A percentile compares a stretch with the other conserved stretches of the same genome.
Evolutionary conservation across 441 rosid species (phyloP).

Genomic region (Eruca vesicaria): DNA sequence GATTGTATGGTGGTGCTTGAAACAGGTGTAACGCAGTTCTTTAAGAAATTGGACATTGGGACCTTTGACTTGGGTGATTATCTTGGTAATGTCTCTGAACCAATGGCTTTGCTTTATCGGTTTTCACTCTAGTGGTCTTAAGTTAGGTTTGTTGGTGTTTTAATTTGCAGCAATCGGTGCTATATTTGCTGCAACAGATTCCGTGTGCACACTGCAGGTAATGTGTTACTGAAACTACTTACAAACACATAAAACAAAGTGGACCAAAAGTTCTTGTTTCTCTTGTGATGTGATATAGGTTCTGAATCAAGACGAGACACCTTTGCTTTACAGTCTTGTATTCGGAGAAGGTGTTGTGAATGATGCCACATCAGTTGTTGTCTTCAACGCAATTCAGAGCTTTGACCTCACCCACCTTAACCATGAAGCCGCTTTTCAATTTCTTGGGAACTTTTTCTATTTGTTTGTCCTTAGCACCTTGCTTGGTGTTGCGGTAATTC

Average conservation of each 20-base stretch:
- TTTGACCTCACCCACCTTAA: slow-evolving; percentile 53
- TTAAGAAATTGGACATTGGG: slow-evolving; percentile 50
- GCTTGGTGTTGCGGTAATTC: slow-evolving; percentile 57
- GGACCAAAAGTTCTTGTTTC: slow-evolving; percentile 6
- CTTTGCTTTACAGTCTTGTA: slow-evolving; percentile 61
- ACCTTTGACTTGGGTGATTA: slow-evolving; percentile 59
- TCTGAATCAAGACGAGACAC: slow-evolving; percentile 73
- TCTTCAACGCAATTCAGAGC: slow-evolving; percentile 62
- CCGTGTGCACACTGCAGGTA: slow-evolving; percentile 80
- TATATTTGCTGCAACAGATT: slow-evolving; percentile 62
- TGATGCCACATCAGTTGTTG: slow-evolving; percentile 71
- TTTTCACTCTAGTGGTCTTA: slow-evolving; percentile 1
- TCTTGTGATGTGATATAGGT: slow-evolving; percentile 37
- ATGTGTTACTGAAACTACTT: background rate
- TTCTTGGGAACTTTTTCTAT: slow-evolving; percentile 48
- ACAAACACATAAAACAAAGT: background rate
- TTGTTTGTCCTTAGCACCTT: slow-evolving; percentile 52
- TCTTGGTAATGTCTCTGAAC: slow-evolving; percentile 46
- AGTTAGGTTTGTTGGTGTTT: slow-evolving; percentile 11
- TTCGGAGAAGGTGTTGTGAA: slow-evolving; percentile 75
- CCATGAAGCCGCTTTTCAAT: slow-evolving; percentile 40
- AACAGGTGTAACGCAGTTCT: slow-evolving; percentile 55
- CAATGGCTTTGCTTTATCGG: slow-evolving; percentile 1
- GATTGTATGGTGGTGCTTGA: slow-evolving; percentile 23
- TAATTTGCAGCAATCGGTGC: slow-evolving; percentile 62